Base-by-base conservation (phyloP, 1,284 basidiomycete genomes). In the Marasmius fiardii region DNA sequence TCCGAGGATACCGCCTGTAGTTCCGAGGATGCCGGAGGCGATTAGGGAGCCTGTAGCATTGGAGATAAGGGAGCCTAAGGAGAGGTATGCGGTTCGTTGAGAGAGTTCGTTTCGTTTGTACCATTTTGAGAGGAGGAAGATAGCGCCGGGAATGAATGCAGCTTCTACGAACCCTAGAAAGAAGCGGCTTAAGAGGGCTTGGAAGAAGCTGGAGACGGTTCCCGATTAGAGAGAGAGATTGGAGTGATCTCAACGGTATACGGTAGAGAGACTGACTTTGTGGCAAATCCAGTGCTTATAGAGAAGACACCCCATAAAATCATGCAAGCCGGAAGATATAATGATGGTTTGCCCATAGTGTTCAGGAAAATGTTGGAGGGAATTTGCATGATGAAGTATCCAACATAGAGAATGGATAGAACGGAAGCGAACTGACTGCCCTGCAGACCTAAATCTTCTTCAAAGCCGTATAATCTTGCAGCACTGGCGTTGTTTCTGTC, bases 31-130 rank as follows among this genome's bases (percentile, higher is more conserved):
- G 3, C 80, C 85, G 10, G 87, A 90, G 8, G 88, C 90, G 53
- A 93, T 81, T n/a, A 93, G 74, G 0, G 88, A 78, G 14, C 92
- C 90, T 66, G 93, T 93, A 1, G 90, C 92, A 71, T 92, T 94
- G 57, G 85, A 88, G 60, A 92, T 83, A 51, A 93, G 74, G 65
- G 77, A 83, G 6, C 90, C 90, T 61, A 82, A 85, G 57, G 82
- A 85, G 16, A 95, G 78, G 50, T 90, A 72, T 8, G 90, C 85
- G 28, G 85, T 92, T 55, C 92, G 78, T 47, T 87, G 68, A 43
- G 86, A 88, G 28, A 90, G 74, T 64, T 91, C 89, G 28, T 73
- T 77, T 12, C 79, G 74, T 53, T 81, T 88, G 68, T 84, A 90
- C 88, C 87, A 85, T 69, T 86, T 90, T 0, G 88, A 88, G 18